Conservation (phyloP, 2,329 filamentous ascomycete genomes). For the Fusarium abutilonis region DNA sequence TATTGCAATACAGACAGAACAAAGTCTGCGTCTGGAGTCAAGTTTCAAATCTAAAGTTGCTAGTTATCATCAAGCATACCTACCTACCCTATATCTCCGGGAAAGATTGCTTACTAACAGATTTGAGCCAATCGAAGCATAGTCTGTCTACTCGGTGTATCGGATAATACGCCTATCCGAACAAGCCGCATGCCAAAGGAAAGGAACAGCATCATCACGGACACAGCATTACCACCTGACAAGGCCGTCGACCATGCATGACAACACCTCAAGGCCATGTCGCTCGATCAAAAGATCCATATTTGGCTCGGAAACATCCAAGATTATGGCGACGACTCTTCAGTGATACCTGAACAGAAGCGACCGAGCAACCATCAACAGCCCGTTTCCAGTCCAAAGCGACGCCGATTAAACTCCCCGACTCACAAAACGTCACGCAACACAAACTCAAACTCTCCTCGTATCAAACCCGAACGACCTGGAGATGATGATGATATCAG, state of each 20-base stretch:
- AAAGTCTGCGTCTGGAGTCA: no score
- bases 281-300: conserved; percentile 1
- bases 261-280: neutral
- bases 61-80: no score
- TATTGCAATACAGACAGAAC: no score
- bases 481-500: neutral
- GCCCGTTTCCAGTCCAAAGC: neutral
- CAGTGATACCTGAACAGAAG: neutral
- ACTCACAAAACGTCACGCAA: neutral
- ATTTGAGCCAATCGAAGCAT: no score
- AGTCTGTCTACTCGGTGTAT: neutral
- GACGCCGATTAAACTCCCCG: conserved; percentile 4
- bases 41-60: no score
- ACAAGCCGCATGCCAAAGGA: neutral
- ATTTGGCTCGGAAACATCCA: neutral
- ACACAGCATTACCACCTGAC: neutral
- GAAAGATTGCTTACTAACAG: no score
- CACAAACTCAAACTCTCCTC: neutral
- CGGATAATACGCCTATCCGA: conserved; percentile 6
- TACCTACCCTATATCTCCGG: no score
- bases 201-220: neutral
- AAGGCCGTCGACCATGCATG: conserved; percentile 1
- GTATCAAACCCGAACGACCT: neutral
- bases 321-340: neutral
- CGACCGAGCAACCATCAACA: neutral